Evolutionary conservation across 306 rosid species (phyloP).

Genomic region (Pyrus communis): DNA sequence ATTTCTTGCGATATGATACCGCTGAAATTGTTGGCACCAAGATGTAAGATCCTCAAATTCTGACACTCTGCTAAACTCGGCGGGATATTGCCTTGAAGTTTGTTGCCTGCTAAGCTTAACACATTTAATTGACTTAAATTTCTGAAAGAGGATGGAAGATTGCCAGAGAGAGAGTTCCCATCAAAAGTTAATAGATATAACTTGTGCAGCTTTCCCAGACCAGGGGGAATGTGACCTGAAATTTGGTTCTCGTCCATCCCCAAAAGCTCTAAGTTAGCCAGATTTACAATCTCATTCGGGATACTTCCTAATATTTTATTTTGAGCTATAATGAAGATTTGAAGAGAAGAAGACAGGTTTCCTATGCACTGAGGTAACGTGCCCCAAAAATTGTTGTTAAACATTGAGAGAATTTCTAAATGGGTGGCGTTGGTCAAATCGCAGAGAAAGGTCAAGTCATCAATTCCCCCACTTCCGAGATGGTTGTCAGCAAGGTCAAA

Average conservation of each 20-base stretch:
- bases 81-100: not conserved
- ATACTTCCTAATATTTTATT: not conserved
- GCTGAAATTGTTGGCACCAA: not conserved
- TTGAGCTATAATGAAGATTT: fast-evolving
- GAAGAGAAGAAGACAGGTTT: not conserved
- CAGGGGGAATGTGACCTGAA: not conserved
- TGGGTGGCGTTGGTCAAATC: not conserved
- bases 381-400: not conserved
- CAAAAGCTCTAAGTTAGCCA: not conserved
- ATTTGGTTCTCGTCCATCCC: not conserved
- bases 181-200: no score
- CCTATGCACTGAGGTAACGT: not conserved
- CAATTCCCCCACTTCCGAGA: not conserved
- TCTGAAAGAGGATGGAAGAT: no score
- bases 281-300: not conserved
- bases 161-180: no score
- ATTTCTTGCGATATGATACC: not conserved
- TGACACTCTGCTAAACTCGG: not conserved
- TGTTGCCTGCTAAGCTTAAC: no score
- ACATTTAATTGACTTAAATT: no score
- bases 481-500: fast-evolving
- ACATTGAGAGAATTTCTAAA: not conserved
- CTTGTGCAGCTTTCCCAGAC: no score
- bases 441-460: not conserved
- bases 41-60: not conserved